Evolutionary conservation across 306 rosid genomes (phyloP).

Genomic region (Betula pendula): DNA sequence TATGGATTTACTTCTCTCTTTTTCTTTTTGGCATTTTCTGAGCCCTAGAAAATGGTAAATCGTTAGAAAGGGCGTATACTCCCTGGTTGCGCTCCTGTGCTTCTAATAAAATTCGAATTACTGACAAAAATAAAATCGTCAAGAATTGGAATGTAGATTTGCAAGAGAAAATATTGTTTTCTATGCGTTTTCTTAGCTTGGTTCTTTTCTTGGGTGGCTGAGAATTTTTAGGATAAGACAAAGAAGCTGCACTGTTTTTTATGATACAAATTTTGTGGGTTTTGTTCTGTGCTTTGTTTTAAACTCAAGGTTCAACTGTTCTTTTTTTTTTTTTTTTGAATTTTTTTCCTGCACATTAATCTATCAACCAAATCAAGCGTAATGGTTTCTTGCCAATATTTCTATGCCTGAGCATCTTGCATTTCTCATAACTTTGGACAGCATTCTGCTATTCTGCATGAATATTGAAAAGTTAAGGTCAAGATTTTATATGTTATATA

Average conservation of each 20-base stretch:
- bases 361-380: background rate
- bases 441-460: background rate
- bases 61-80: background rate
- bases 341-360: background rate
- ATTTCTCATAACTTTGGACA: background rate
- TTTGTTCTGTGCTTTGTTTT: background rate
- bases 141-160: background rate
- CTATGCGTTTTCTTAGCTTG: background rate
- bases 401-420: background rate
- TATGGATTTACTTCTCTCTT: background rate
- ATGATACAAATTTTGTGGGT: background rate
- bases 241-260: background rate
- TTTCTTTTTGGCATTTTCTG: background rate
- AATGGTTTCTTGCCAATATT: background rate
- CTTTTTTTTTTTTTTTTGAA: background rate
- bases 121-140: too few relatives aligned
- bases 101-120: too few relatives aligned
- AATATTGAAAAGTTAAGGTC: background rate
- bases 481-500: background rate
- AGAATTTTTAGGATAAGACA: background rate
- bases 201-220: background rate
- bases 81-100: too few relatives aligned
- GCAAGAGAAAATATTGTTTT: background rate
- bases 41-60: conserved; percentile 7
- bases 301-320: background rate